Evolutionary conservation across 2,329 filamentous ascomycete species (phyloP), one percentile per base, ranked within the genome.

Genomic region (Mycocentrospora acerina): DNA sequence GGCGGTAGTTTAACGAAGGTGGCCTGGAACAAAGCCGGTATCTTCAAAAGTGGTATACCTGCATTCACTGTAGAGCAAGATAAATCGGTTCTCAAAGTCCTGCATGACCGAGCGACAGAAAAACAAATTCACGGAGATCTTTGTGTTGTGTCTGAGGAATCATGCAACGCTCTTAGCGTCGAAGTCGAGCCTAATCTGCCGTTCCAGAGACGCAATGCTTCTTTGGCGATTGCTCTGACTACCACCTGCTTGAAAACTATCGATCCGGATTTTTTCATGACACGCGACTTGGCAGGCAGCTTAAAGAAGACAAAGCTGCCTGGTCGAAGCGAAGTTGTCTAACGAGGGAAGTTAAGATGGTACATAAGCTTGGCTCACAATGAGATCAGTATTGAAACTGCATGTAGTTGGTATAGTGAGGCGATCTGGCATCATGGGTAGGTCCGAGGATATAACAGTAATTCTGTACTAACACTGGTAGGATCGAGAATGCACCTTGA

Each of bases 21-120:
- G 46, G 82, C 84, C 0, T 87, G 84, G 84, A 82, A 88, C 65
- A 88, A 88, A 66, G 80, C 81, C 1, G 85, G 84, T 1, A 83
- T 88, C 40, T 81, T 86, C 70, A 86, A 86, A 66, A 39, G 59
- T 1, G 79, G 77, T 1, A 71, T 72, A 8, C 72, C 76, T 13
- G 80, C 80, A 2, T 84, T 44, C 24, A 43, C 42, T 16, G 16
- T 27, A 25, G 24, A 22, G 24, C 51, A 54, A 37, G 38, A 47
- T 7, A 18, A 16, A 7, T 19, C 25, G 10, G 46, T 32, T 32
- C 35, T 25, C 16, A 16, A 28, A 17, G 32, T 55, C 12, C 33
- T 55, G 27, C 35, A 27, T 14, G 32, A 22, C 11, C 40, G 49
- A 13, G 51, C 49, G 22, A 18, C 29, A 5, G 44, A 51, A 33